Percentiles rank a stretch among this genome's conserved stretches.
These are phyloP conservation scores for Vanderwaltozyma tropicalis DNA, from an alignment of 805 yeast species.

Conservation along the genomic window DNA sequence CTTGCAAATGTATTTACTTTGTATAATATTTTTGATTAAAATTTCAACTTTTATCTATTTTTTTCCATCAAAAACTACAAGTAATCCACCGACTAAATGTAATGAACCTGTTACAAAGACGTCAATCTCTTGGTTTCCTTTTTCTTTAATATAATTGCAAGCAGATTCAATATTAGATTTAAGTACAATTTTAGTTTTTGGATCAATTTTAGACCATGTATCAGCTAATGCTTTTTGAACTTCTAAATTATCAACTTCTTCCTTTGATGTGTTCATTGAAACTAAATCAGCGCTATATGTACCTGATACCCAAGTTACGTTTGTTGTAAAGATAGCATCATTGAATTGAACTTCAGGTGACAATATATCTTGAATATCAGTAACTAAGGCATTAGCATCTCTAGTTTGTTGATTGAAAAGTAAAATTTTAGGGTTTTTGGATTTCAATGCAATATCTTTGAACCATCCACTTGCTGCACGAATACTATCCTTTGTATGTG, in stretches of 20 bases:
- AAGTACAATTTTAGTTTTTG: constrained; percentile 34
- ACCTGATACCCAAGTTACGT: constrained; percentile 84
- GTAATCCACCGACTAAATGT: constrained; percentile 87
- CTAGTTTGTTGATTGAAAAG: constrained; percentile 92
- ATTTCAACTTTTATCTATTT: too few species aligned
- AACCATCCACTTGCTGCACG: constrained; percentile 81
- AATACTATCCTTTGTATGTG: constrained; percentile 86
- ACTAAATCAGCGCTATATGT: constrained; percentile 70
- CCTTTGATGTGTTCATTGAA: constrained; percentile 73
- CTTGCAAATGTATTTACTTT: too few species aligned
- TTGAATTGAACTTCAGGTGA: constrained; percentile 44
- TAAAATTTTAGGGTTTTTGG: constrained; percentile 36
- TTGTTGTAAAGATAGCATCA: constrained; percentile 77
- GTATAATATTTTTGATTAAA: too few species aligned
- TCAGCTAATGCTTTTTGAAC: constrained; percentile 71
- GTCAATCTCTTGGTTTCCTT: constrained; percentile 33
- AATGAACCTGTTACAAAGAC: constrained; percentile 91
- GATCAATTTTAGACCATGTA: constrained; percentile 52
- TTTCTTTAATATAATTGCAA: constrained; percentile 38
- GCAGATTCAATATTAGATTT: constrained; percentile 71
- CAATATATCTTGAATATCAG: constrained; percentile 38
- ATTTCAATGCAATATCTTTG: constrained; percentile 16
- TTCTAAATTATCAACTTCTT: constrained; percentile 63
- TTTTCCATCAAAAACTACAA: constrained; percentile 61
- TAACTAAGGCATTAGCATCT: constrained; percentile 60